Evolutionary conservation across 441 rosid genomes (phyloP).

Genomic region (Croton setiger): DNA sequence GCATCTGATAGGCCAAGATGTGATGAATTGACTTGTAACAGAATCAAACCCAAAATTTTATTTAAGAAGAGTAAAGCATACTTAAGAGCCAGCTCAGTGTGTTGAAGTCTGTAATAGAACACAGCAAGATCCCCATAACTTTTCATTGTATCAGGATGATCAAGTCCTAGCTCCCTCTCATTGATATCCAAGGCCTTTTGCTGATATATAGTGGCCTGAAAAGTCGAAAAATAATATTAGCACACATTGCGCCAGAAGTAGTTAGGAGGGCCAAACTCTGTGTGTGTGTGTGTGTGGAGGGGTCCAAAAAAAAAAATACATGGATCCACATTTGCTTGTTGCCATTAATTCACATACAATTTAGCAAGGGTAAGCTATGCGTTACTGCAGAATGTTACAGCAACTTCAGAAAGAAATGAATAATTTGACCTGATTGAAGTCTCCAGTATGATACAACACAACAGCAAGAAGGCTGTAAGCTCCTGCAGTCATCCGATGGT

Average conservation of each 20-base stretch:
- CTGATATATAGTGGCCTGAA: constrained; percentile 75
- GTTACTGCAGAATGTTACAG: background rate
- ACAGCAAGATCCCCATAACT: constrained; percentile 74
- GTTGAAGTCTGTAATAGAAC: constrained; percentile 72
- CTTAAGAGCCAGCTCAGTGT: constrained; percentile 73
- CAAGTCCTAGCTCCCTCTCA: constrained; percentile 94
- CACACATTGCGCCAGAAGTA: background rate
- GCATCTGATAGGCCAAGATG: background rate
- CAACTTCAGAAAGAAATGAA: constrained; percentile 7
- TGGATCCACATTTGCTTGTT: too few species aligned
- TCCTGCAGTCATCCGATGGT: constrained; percentile 83
- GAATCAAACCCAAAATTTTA: constrained; percentile 8
- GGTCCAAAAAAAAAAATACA: too few species aligned
- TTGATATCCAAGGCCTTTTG: constrained; percentile 94
- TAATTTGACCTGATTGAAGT: constrained; percentile 74
- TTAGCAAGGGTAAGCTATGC: constrained; percentile 11
- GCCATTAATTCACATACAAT: constrained; percentile 4
- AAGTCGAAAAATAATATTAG: constrained; percentile 18
- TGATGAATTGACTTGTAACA: background rate
- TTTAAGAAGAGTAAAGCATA: constrained; percentile 21
- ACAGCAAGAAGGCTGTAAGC: constrained; percentile 96
- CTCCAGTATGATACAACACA: constrained; percentile 93
- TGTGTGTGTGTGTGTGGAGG: too few species aligned
- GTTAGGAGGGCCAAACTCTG: too few species aligned
- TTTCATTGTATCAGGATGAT: constrained; percentile 86